A percentile compares a stretch with the other conserved stretches of the same genome.
Conservation (phyloP, 768 basidiomycete genomes). For the Coprinopsis sp. region DNA sequence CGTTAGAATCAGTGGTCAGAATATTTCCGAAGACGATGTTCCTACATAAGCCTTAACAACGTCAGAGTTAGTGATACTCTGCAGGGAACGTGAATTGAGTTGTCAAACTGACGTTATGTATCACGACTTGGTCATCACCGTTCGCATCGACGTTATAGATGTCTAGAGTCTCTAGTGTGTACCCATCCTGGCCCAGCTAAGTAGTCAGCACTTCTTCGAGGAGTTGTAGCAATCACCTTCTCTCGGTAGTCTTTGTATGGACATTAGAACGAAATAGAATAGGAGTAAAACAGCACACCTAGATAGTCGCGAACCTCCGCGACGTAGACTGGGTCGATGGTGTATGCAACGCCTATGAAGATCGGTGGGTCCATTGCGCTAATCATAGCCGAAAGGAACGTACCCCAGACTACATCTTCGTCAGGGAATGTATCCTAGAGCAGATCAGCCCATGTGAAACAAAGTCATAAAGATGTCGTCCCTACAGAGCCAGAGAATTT, state of each 20-base stretch:
- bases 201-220: not conserved
- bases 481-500: constrained; percentile 62
- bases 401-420: constrained; percentile 85
- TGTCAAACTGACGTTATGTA: constrained; percentile 42
- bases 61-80: not conserved
- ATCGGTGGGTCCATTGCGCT: not conserved
- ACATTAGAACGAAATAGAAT: constrained; percentile 5
- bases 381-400: constrained; percentile 12
- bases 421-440: constrained; percentile 64
- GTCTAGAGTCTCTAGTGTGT: constrained; percentile 76
- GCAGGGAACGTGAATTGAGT: not conserved
- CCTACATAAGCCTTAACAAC: not conserved
- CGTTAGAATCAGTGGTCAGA: constrained; percentile 5
- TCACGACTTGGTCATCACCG: constrained; percentile 50
- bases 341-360: constrained; percentile 70
- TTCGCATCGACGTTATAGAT: constrained; percentile 57
- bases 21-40: not conserved
- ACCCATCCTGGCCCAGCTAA: constrained; percentile 66
- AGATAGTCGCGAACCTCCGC: constrained; percentile 79
- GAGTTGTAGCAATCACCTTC: constrained; percentile 45
- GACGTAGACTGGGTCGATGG: constrained; percentile 74
- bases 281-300: constrained; percentile 39
- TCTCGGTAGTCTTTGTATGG: constrained; percentile 66
- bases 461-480: not conserved
- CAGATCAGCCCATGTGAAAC: not conserved